Percentiles rank a stretch among this genome's conserved stretches.
Evolutionary conservation across 495 filamentous ascomycete species (phyloP).

Genomic region (Aspergillus affinis): DNA sequence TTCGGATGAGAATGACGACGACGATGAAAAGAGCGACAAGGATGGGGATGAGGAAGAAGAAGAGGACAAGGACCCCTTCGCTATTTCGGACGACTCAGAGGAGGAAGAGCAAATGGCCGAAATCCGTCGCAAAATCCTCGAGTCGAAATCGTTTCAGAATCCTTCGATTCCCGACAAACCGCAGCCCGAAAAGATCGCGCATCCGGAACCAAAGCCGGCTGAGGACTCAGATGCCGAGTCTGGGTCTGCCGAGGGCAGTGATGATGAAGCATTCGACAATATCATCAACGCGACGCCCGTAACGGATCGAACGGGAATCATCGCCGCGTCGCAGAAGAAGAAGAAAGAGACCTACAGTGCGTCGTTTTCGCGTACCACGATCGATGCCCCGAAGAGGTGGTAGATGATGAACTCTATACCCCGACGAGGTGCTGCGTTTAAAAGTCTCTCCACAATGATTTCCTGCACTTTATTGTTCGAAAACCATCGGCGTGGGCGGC

Average conservation of each 20-base stretch:
- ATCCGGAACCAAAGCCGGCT: conserved; percentile 34
- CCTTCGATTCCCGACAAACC: conserved; percentile 51
- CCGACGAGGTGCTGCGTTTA: neutral
- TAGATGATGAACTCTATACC: conserved; percentile 16
- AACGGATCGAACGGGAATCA: conserved; percentile 78
- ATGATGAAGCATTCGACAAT: conserved; percentile 76
- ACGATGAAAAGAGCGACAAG: conserved; percentile 54
- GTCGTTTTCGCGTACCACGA: conserved; percentile 61
- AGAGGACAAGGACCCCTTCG: conserved; percentile 62
- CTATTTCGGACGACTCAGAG: conserved; percentile 73
- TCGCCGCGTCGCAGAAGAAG: conserved; percentile 52
- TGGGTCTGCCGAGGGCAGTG: conserved; percentile 62
- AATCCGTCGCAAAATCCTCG: conserved; percentile 76
- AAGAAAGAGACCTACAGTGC: conserved; percentile 50
- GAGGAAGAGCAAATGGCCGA: conserved; percentile 92
- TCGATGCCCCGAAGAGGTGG: conserved; percentile 62
- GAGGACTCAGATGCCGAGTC: conserved; percentile 73
- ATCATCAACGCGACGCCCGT: conserved; percentile 87
- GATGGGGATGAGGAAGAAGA: conserved; percentile 48
- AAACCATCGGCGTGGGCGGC: too few species aligned
- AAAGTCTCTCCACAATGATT: conserved; percentile 21
- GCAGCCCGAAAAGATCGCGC: conserved; percentile 55
- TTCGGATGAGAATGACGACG: conserved; percentile 45
- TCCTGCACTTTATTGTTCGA: conserved; percentile 26
- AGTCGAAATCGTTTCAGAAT: conserved; percentile 82